Evolutionary conservation across 331 rosid genomes (phyloP), one percentile per base, ranked within the genome.

Genomic region (Rosa hybrid): DNA sequence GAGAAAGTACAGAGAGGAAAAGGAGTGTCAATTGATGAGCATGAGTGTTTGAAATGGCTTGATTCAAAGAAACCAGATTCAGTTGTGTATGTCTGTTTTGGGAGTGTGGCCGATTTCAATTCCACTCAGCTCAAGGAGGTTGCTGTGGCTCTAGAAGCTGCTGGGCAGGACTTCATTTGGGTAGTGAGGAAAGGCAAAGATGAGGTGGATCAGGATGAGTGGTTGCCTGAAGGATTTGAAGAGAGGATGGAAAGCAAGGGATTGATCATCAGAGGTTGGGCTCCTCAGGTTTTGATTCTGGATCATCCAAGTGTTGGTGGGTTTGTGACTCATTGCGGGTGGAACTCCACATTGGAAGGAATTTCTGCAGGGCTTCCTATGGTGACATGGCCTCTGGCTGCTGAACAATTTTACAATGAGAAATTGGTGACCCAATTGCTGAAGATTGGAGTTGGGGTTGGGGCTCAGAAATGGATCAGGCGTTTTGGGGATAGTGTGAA

Each of bases 321-420:
- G 42, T 81, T 84, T 65, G 70, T 84, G 78, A 84, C 87, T 44
- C 85, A 84, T 12, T 80, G 83, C 74, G 84, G 85, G 2, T 84
- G 86, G 86, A 84, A 84, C n/a, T 84, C 86, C 2, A 67, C 77
- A 12, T n/a, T 84, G 21, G 85, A 84, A 51, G 87, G 79, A 20
- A 38, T 84, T 6, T 8, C 71, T 6, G 78, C 78, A 11, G 83
- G 85, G 17, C 1, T 85, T 17, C 81, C 81, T 0, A 81, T 85
- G 83, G 76, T 81, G 12, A 85, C 88, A 12, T 81, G 88, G 88
- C 88, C 83, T 0, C 64, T 73, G 8, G 27, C 74, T 17, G 78
- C 88, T 0, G 85, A 81, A 6, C 85, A 85, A 23, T 85, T 81
- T 63, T 85, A 77, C 38, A 85, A 85, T 30, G 85, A 81, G 81